phyloP scores from a whole-genome alignment of 1,284 basidiomycete species.

The Ustilago shanxiensis region DNA sequence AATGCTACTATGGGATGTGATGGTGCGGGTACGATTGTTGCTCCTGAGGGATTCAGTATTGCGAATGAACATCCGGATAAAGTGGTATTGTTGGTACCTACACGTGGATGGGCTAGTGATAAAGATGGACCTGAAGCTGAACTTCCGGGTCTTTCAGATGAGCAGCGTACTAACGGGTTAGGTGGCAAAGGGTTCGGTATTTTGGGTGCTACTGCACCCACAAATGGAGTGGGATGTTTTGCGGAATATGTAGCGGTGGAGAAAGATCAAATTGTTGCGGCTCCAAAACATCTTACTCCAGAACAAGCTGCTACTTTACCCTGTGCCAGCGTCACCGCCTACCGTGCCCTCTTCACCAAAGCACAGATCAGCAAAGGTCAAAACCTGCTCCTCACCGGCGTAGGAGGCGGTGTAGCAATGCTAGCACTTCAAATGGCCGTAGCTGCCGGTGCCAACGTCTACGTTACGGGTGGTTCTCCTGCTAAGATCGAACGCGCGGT shows the following conservation, averaged over 20 bases:
- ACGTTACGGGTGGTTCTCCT: slow-evolving; percentile 81
- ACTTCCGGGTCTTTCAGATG: slow-evolving; percentile 42
- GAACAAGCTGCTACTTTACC: slow-evolving; percentile 82
- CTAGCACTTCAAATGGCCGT: slow-evolving; percentile 81
- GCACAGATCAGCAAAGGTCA: slow-evolving; percentile 77
- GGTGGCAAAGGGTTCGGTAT: slow-evolving; percentile 64
- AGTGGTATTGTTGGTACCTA: slow-evolving; percentile 80
- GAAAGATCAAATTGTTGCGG: slow-evolving; percentile 77
- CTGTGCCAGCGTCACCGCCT: slow-evolving; percentile 82
- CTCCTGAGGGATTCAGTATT: slow-evolving; percentile 17
- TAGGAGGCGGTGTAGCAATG: slow-evolving; percentile 81
- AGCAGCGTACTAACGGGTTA: slow-evolving; percentile 42
- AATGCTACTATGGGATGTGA: slow-evolving; percentile 78
- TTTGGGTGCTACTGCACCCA: slow-evolving; percentile 57
- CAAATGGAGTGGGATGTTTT: slow-evolving; percentile 76
- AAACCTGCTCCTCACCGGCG: slow-evolving; percentile 78
- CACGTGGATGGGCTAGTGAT: slow-evolving; percentile 80
- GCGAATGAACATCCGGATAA: slow-evolving; percentile 42
- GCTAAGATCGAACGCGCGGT: slow-evolving; percentile 80
- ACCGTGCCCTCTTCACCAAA: slow-evolving; percentile 83
- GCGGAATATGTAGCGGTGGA: slow-evolving; percentile 82
- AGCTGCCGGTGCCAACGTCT: slow-evolving; percentile 82
- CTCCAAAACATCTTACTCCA: slow-evolving; percentile 80
- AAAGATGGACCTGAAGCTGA: slow-evolving; percentile 72
- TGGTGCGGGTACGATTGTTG: slow-evolving; percentile 72